Evolutionary conservation across 225 moss, liverwort and hornwort genomes (phyloP), one percentile per base, ranked within the genome.

Genomic region (Thuidium tamariscinum): DNA sequence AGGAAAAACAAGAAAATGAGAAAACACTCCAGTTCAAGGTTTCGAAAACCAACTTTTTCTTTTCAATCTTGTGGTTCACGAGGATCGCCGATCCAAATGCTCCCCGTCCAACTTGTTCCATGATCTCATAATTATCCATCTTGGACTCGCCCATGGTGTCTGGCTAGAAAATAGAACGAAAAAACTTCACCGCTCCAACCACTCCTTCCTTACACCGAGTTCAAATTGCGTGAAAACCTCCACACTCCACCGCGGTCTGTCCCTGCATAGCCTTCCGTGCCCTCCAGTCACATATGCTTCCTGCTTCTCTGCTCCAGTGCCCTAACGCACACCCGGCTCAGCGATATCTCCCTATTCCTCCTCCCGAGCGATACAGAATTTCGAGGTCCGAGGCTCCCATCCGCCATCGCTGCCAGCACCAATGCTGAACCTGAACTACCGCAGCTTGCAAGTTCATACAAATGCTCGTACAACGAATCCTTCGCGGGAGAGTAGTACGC

Each of bases 41-140:
- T 82, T 87, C 32, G 55, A 57, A 69, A 32, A 87, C 96, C 86
- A 78, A 98, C 98, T 99, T 99, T 89, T 99, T 99, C 90, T 94
- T 99, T 80, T 99, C 98, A 46, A 85, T 81, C 91, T 96, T 99
- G 90, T 99, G 98, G 77, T 99, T 97, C 60, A 99, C 98, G 82
- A 99, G 98, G 87, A 99, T 99, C 46, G 98, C 98, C 86, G 98
- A 99, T 93, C 98, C 98, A 84, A 99, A 99, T 18, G 98, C 98
- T 80, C 97, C 98, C 74, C 98, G 95, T 79, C 98, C 98, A 89
- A 99, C 98, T 92, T 99, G 98, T 64, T 99, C 98, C 98, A 99
- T 99, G 80, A 99, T 99, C 94, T 99, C 98, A 87, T 99, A 99
- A 88, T 95, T 95, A 77, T 99, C 98, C 98, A 99, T 99, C 93